These are phyloP conservation scores for Stephania japonica DNA, from an alignment of 164 flowering plant genomes.

Conservation along the genomic window DNA sequence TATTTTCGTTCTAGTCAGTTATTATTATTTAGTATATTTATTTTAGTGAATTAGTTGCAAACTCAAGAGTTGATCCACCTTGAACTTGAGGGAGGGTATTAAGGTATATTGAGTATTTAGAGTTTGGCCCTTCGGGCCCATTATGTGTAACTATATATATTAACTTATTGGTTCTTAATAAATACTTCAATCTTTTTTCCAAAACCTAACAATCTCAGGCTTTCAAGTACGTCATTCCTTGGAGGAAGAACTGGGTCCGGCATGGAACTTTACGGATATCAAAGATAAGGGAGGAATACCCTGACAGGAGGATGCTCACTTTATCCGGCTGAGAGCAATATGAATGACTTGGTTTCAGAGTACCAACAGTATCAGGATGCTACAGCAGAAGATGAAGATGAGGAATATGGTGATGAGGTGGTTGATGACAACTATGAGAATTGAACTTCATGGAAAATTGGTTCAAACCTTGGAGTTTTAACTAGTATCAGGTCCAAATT, in stretches of 20 bases:
- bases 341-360: constrained; percentile 19
- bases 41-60: too few relatives aligned
- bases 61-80: too few relatives aligned
- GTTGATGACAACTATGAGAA: constrained; percentile 13
- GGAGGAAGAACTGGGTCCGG: constrained; percentile 22
- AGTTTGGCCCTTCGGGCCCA: too few relatives aligned
- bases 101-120: too few relatives aligned
- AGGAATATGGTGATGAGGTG: constrained; percentile 17
- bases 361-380: constrained; percentile 24
- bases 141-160: too few relatives aligned
- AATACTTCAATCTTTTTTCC: neutral
- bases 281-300: constrained; percentile 19
- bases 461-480: too few relatives aligned
- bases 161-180: too few relatives aligned
- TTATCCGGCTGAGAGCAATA: constrained; percentile 20
- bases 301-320: constrained; percentile 25
- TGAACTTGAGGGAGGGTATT: too few relatives aligned
- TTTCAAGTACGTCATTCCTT: constrained; percentile 22
- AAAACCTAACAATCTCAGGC: constrained; percentile 9
- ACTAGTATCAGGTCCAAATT: too few relatives aligned
- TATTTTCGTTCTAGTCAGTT: too few relatives aligned
- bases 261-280: constrained; percentile 18
- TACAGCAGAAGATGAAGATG: constrained; percentile 20
- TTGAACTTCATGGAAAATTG: neutral
- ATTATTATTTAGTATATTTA: too few relatives aligned